Conservation (phyloP, 176 grass and related monocot genomes). For the Aegilops speltoides region DNA sequence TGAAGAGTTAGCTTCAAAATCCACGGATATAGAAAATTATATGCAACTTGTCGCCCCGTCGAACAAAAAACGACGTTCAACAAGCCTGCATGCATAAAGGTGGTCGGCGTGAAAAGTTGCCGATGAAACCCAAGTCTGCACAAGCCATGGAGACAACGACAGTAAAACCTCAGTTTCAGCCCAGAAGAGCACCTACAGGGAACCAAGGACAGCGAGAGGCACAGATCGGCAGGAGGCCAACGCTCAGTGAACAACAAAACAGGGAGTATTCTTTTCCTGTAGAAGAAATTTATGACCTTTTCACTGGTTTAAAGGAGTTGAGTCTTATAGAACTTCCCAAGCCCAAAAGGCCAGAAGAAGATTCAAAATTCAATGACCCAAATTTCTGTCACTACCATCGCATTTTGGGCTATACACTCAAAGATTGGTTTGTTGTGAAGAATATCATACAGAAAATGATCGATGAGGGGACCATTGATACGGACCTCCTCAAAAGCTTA, state of each 20-base stretch:
- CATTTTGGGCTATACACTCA: neutral
- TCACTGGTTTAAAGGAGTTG: neutral
- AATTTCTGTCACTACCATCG: neutral
- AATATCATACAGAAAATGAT: no score
- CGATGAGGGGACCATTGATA: neutral
- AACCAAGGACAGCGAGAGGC: accelerated
- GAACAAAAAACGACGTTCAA: neutral
- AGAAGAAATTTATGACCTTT: neutral
- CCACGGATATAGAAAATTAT: neutral
- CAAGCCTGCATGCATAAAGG: neutral
- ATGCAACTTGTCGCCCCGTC: neutral
- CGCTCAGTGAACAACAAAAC: neutral
- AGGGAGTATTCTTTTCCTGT: neutral
- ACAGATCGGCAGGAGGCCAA: neutral
- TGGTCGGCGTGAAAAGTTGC: neutral
- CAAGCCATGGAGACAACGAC: neutral
- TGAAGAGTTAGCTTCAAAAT: neutral
- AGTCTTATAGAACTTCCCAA: neutral
- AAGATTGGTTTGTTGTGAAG: neutral
- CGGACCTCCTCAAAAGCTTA: neutral
- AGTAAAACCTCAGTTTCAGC: accelerated
- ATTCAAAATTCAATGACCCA: neutral
- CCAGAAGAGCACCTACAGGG: accelerated
- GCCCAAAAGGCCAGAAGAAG: neutral
- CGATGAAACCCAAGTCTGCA: neutral